Percentiles rank a stretch among this genome's conserved stretches.
Conservation (phyloP, 306 rosid species). For the Hippophae tibetana region DNA sequence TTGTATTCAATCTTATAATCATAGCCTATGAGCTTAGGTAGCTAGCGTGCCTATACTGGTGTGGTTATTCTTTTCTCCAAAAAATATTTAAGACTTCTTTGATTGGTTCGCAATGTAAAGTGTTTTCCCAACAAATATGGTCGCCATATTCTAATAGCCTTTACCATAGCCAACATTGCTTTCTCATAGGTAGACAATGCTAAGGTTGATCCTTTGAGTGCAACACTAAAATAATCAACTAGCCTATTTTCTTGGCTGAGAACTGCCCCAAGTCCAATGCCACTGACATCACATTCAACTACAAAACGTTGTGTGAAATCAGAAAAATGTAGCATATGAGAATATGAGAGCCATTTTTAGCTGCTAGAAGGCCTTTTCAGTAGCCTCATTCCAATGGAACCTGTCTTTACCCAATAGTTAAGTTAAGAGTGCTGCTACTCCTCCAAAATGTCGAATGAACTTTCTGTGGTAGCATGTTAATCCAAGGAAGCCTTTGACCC, state of each 20-base stretch:
- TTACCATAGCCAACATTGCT: neutral
- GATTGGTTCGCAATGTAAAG: neutral
- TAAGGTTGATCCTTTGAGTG: accelerated
- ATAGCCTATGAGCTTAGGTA: neutral
- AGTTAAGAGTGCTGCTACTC: neutral
- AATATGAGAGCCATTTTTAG: neutral
- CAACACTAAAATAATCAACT: neutral
- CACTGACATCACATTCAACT: neutral
- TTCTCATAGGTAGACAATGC: neutral
- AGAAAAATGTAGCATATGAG: neutral
- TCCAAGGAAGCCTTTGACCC: too few relatives aligned
- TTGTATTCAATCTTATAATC: neutral
- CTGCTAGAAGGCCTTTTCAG: accelerated
- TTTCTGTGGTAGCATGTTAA: neutral
- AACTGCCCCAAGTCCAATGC: neutral
- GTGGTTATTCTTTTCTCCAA: neutral
- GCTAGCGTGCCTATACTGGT: neutral
- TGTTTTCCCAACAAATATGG: neutral
- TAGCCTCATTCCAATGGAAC: accelerated
- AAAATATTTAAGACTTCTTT: neutral
- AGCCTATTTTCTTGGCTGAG: neutral
- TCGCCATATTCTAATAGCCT: neutral
- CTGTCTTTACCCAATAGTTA: neutral
- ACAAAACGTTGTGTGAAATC: neutral
- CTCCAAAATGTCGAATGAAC: neutral